These are phyloP conservation scores for Cladosporium phlei DNA, from an alignment of 2,329 filamentous ascomycete species.

Conservation along the genomic window DNA sequence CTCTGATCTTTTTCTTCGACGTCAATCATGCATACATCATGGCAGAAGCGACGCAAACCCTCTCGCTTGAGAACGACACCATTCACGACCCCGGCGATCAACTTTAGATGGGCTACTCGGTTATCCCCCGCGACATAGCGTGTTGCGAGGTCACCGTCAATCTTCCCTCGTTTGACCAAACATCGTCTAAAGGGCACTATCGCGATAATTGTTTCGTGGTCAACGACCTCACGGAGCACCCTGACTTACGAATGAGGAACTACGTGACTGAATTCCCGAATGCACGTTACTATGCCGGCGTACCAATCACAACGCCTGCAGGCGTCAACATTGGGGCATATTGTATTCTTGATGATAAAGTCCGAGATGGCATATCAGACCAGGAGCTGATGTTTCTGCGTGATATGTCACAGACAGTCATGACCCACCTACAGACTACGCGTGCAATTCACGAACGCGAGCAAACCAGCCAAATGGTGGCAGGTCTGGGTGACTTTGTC, in stretches of 20 bases:
- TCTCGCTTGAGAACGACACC: constrained; percentile 35
- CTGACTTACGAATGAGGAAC: constrained; percentile 23
- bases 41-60: constrained; percentile 48
- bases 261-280: constrained; percentile 26
- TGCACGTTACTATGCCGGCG: constrained; percentile 52
- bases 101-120: constrained; percentile 25
- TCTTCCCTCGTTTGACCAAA: constrained; percentile 19
- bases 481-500: background rate
- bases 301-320: constrained; percentile 56
- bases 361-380: constrained; percentile 47
- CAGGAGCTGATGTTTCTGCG: constrained; percentile 52
- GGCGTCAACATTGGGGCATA: constrained; percentile 58
- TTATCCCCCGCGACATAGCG: constrained; percentile 25
- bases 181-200: constrained; percentile 11
- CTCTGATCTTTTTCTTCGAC: constrained; percentile 52
- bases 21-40: constrained; percentile 47
- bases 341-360: constrained; percentile 54
- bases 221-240: constrained; percentile 26
- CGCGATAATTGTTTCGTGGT: constrained; percentile 21
- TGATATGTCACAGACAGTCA: constrained; percentile 54
- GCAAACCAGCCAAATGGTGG: background rate
- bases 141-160: constrained; percentile 31
- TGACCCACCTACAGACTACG: constrained; percentile 55
- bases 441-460: background rate
- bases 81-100: constrained; percentile 22